Conservation (phyloP, 176 grass and related monocot genomes). For the Neostapfia colusana region DNA sequence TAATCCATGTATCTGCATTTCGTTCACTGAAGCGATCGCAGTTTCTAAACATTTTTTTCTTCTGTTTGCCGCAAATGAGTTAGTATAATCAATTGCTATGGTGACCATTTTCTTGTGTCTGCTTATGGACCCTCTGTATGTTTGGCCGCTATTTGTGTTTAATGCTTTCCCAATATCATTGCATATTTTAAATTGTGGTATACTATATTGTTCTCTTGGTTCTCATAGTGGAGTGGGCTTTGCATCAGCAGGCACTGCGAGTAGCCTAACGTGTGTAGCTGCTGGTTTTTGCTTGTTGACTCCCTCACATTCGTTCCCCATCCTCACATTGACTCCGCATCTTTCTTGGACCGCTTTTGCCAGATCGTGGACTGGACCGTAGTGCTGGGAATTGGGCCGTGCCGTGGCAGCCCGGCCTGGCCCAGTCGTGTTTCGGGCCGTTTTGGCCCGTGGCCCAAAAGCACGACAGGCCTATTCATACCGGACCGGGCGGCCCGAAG, state of each 20-base stretch:
- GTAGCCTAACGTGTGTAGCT: too few relatives aligned
- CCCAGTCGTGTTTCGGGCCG: too few relatives aligned
- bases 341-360: background rate
- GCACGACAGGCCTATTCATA: too few relatives aligned
- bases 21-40: constrained; percentile 4
- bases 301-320: background rate
- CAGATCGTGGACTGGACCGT: background rate
- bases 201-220: background rate
- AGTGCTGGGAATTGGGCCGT: background rate
- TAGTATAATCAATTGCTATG: constrained; percentile 6
- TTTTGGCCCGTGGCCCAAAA: too few relatives aligned
- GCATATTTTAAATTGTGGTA: background rate
- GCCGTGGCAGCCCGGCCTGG: too few relatives aligned
- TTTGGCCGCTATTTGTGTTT: background rate
- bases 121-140: background rate
- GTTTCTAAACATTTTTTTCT: constrained; percentile 11
- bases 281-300: background rate
- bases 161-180: background rate
- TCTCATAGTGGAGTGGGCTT: constrained; percentile 19
- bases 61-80: constrained; percentile 11
- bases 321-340: background rate
- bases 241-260: constrained; percentile 47
- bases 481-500: too few relatives aligned
- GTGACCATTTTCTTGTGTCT: constrained; percentile 2
- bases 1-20: background rate